These are phyloP conservation scores for Trametes sanguinea DNA, from an alignment of 768 basidiomycete species.

Conservation along the genomic window DNA sequence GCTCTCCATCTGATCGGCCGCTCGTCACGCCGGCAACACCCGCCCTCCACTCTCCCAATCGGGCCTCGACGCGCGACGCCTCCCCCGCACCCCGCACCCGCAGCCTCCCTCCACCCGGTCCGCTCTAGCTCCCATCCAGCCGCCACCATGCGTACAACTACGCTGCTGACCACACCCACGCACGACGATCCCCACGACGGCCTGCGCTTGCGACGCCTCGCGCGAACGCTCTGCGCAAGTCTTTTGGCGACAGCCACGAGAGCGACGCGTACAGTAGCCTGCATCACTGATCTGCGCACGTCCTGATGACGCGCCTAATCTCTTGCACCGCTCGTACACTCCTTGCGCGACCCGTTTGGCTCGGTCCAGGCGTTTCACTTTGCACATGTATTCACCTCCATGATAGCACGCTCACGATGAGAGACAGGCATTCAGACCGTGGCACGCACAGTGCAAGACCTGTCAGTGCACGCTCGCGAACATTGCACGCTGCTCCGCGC, in stretches of 20 bases:
- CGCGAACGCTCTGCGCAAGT: not conserved
- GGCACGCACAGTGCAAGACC: too few species aligned
- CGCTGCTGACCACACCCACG: not conserved
- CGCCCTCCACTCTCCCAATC: too few species aligned
- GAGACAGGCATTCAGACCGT: too few species aligned
- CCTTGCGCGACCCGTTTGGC: not conserved
- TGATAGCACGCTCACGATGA: too few species aligned
- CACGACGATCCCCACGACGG: not conserved
- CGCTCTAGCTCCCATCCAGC: not conserved
- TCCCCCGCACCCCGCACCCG: constrained; percentile 5
- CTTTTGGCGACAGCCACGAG: not conserved
- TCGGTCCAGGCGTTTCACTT: not conserved
- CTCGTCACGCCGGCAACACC: too few species aligned
- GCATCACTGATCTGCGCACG: not conserved
- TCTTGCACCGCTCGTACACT: not conserved
- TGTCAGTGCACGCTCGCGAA: too few species aligned
- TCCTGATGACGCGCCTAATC: not conserved
- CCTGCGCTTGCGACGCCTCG: not conserved
- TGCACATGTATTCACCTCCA: not conserved
- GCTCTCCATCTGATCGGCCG: too few species aligned
- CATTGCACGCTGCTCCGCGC: too few species aligned
- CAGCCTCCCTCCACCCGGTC: not conserved
- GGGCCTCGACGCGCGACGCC: not conserved
- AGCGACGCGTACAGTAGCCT: not conserved
- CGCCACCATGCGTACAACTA: not conserved